These are phyloP conservation scores for Myriosclerotinia duriaeana DNA, from an alignment of 2,329 filamentous ascomycete genomes.

Conservation along the genomic window DNA sequence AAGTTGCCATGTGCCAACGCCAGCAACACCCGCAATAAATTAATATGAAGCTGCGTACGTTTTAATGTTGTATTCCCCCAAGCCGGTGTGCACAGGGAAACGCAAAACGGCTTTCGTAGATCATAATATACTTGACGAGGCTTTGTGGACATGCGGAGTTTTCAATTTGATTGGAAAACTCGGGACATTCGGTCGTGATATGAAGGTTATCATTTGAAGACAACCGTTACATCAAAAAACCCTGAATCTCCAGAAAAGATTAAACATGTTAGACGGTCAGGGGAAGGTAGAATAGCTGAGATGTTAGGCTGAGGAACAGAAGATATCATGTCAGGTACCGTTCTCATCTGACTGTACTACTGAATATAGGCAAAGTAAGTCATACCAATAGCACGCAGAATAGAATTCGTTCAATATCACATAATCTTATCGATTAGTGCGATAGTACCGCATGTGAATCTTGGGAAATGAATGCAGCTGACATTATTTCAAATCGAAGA, in stretches of 20 bases:
- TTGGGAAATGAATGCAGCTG: constrained; percentile 1
- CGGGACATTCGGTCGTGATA: constrained; percentile 9
- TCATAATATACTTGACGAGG: constrained; percentile 16
- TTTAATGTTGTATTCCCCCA: constrained; percentile 10
- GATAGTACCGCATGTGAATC: background rate
- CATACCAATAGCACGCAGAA: background rate
- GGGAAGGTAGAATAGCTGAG: background rate
- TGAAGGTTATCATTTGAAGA: background rate
- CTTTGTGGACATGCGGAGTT: background rate
- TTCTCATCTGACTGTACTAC: constrained; percentile 17
- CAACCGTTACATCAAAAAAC: background rate
- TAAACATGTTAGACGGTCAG: background rate
- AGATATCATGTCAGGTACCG: constrained; percentile 19
- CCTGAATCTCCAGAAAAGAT: background rate
- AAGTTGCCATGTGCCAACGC: constrained; percentile 6
- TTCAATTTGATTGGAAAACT: background rate
- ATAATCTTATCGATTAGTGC: background rate
- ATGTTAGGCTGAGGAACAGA: background rate
- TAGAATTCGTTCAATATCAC: background rate
- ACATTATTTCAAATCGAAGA: background rate
- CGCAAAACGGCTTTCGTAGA: constrained; percentile 20
- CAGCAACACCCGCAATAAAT: constrained; percentile 2
- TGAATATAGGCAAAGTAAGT: constrained; percentile 5
- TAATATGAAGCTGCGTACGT: constrained; percentile 7
- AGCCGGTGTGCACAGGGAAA: constrained; percentile 6